These are phyloP conservation scores for Phytophthora pistaciae DNA, from an alignment of 352 stramenopile species.

Conservation along the genomic window DNA sequence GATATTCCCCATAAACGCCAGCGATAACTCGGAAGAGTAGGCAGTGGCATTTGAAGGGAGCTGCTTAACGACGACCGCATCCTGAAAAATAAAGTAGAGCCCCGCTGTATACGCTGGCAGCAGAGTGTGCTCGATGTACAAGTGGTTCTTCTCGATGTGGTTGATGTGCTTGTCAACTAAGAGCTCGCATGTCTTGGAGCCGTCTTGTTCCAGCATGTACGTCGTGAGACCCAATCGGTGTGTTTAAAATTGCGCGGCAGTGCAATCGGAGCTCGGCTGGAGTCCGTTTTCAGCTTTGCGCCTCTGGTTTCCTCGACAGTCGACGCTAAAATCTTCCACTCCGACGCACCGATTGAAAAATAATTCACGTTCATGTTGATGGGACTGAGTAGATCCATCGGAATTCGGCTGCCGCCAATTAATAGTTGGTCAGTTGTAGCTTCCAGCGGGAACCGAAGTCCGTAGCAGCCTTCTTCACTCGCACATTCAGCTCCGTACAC, in stretches of 20 bases:
- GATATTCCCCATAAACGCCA: constrained; percentile 18
- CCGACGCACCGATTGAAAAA: not conserved
- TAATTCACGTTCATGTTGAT: constrained; percentile 9
- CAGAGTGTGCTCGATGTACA: constrained; percentile 49
- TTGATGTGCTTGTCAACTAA: not conserved
- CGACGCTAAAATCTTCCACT: constrained; percentile 15
- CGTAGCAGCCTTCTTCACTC: not conserved
- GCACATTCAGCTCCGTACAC: constrained; percentile 9
- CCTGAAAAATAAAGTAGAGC: constrained; percentile 48
- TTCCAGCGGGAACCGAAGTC: constrained; percentile 14
- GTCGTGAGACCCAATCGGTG: not conserved
- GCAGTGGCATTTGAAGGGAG: constrained; percentile 6
- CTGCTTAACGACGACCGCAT: constrained; percentile 21
- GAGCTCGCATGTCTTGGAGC: not conserved
- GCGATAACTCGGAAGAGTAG: not conserved
- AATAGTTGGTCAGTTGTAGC: constrained; percentile 4
- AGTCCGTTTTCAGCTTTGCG: constrained; percentile 1
- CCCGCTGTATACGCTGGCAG: constrained; percentile 43
- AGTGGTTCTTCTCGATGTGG: constrained; percentile 39
- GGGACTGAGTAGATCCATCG: constrained; percentile 9
- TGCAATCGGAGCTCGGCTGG: not conserved
- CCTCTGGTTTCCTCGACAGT: constrained; percentile 16
- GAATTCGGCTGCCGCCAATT: constrained; percentile 3
- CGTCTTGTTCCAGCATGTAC: not conserved
- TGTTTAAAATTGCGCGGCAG: constrained; percentile 17